Conservation (phyloP, 2,329 filamentous ascomycete species). For the Ascochyta fabae region DNA sequence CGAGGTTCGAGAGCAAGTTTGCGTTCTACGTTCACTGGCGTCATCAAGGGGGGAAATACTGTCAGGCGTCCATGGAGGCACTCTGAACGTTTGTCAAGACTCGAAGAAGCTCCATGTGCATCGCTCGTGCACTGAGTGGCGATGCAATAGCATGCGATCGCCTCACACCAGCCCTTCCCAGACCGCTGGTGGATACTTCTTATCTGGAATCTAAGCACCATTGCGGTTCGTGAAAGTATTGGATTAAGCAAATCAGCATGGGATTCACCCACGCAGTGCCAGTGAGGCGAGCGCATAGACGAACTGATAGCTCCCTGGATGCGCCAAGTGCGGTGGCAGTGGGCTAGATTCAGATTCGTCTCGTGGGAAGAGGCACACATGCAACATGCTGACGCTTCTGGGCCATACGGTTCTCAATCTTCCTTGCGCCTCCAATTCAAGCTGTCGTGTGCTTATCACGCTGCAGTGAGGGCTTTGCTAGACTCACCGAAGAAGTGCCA, state of each 20-base stretch:
- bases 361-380: neutral
- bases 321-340: neutral
- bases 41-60: too few species aligned
- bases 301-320: neutral
- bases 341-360: neutral
- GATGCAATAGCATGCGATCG: too few species aligned
- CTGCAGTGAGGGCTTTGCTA: neutral
- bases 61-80: too few species aligned
- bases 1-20: too few species aligned
- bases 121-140: too few species aligned
- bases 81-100: too few species aligned
- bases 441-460: constrained; percentile 2
- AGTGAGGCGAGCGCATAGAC: neutral
- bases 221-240: too few species aligned
- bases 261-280: neutral
- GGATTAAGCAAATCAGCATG: neutral
- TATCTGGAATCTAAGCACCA: too few species aligned
- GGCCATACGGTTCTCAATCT: neutral
- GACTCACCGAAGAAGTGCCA: neutral
- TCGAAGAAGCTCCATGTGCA: too few species aligned
- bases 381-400: neutral
- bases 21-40: too few species aligned
- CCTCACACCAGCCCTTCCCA: too few species aligned
- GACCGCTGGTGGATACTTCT: too few species aligned
- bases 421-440: neutral